Conservation (phyloP, 176 grass and related monocot genomes). For the Phoenix roebelenii region DNA sequence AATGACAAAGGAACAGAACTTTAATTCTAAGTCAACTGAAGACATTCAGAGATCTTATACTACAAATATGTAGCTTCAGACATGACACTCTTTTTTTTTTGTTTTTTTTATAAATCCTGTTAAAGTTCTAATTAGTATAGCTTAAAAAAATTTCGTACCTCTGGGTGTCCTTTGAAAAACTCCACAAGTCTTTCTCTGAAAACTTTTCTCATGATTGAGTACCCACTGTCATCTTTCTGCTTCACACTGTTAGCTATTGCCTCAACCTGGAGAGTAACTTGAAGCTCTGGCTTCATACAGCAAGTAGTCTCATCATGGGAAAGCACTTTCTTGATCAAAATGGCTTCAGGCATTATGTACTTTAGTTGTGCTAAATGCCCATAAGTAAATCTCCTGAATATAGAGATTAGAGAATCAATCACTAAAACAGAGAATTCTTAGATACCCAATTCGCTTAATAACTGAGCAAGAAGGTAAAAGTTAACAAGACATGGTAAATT, state of each 20-base stretch:
- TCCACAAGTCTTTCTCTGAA: constrained; percentile 73
- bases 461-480: too few relatives aligned
- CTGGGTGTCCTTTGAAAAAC: constrained; percentile 57
- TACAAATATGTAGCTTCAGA: too few relatives aligned
- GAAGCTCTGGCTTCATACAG: constrained; percentile 80
- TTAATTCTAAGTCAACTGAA: too few relatives aligned
- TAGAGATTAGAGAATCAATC: constrained; percentile 9
- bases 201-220: constrained; percentile 44
- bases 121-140: too few relatives aligned
- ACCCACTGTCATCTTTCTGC: constrained; percentile 50
- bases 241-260: constrained; percentile 24
- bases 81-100: too few relatives aligned
- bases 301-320: constrained; percentile 56
- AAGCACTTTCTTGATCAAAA: constrained; percentile 65
- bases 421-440: background rate
- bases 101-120: too few relatives aligned
- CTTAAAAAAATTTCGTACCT: constrained; percentile 29
- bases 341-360: constrained; percentile 61
- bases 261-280: constrained; percentile 46
- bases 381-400: constrained; percentile 66
- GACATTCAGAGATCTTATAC: too few relatives aligned
- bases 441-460: too few relatives aligned
- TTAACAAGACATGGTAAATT: too few relatives aligned
- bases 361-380: constrained; percentile 69
- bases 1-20: too few relatives aligned